Base-by-base conservation (phyloP, 2,329 filamentous ascomycete genomes). In the Diaporthe citriasiana region DNA sequence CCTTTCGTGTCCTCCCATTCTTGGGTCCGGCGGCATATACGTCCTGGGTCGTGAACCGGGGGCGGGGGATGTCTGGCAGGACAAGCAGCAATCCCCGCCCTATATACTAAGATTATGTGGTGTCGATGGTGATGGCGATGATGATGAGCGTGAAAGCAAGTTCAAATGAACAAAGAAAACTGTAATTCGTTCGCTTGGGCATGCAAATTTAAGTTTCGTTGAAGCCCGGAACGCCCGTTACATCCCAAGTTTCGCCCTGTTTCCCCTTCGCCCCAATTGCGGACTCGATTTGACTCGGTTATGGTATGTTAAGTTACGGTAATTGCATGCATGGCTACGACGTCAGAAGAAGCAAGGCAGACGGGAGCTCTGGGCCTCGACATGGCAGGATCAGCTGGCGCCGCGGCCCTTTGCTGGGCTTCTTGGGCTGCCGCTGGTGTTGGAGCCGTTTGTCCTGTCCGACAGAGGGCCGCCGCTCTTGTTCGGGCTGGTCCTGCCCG, bases 391-490 rank as follows among this genome's bases (percentile, higher is more conserved):
- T 76, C 47, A 80, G 59, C 79, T 78, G 17, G 73, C 71, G 33
- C 84, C 84, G 53, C 86, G 86, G 33, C 79, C 72, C 74, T 83
- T 82, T 50, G 71, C 70, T 7, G 79, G 78, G 75, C 81, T 83
- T 19, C 78, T 79, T 73, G 83, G 81, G 75, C 82, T 82, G 59
- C 81, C 77, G 73, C 82, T 82, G 22, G 79, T 77, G 33, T 78
- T 79, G 45, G 79, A 79, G 40, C 77, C 78, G 59, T 75, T 75
- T 9, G 73, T 75, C 47, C 76, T 79, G 30, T 80, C 76, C 40
- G 71, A 76, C 74, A 76, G 70, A 69, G 73, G 71, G 51, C 70
- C 76, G 30, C 69, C 69, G 33, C 71, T 72, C 71, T 76, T 73
- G 22, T 65, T 57, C 45, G 76, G 73, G 71, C 74, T 76, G n/a